Conservation (phyloP, 108 stramenopile species). For the Nitzschia sp. region DNA sequence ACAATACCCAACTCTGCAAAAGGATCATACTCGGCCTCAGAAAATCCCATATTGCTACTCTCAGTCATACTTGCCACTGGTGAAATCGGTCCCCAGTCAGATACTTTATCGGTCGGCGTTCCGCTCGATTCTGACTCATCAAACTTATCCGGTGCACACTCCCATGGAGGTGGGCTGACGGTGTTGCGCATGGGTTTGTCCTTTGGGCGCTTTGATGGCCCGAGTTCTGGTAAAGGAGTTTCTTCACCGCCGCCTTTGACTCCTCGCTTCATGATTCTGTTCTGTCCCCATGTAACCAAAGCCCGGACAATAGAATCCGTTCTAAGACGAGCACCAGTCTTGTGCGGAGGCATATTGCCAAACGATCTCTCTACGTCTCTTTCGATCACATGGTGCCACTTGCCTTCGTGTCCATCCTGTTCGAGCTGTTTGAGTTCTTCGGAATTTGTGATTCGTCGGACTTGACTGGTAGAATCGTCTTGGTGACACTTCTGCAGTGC, state of each 20-base stretch:
- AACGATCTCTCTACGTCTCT: conserved; percentile 80
- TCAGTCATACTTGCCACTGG: conserved; percentile 63
- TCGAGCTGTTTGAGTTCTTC: conserved; percentile 41
- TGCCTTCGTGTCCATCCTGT: conserved; percentile 54
- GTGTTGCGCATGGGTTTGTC: conserved; percentile 13
- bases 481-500: conserved; percentile 61
- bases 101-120: conserved; percentile 77
- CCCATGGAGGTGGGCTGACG: conserved; percentile 58
- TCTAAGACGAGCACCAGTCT: conserved; percentile 65
- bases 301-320: conserved; percentile 85
- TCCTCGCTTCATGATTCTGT: conserved; percentile 65
- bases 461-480: neutral
- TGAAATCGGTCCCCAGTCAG: conserved; percentile 84
- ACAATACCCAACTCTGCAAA: neutral
- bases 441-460: neutral
- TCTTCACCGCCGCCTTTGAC: conserved; percentile 53
- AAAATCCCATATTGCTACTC: neutral
- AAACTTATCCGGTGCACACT: conserved; percentile 8
- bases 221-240: conserved; percentile 39
- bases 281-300: conserved; percentile 80
- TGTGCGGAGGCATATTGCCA: conserved; percentile 90
- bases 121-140: conserved; percentile 41
- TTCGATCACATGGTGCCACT: conserved; percentile 83
- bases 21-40: conserved; percentile 2
- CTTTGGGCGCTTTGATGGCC: conserved; percentile 9